A percentile compares a stretch with the other conserved stretches of the same genome.
These are phyloP conservation scores for Lipomyces starkeyi DNA, from an alignment of 805 yeast genomes.

Conservation along the genomic window DNA sequence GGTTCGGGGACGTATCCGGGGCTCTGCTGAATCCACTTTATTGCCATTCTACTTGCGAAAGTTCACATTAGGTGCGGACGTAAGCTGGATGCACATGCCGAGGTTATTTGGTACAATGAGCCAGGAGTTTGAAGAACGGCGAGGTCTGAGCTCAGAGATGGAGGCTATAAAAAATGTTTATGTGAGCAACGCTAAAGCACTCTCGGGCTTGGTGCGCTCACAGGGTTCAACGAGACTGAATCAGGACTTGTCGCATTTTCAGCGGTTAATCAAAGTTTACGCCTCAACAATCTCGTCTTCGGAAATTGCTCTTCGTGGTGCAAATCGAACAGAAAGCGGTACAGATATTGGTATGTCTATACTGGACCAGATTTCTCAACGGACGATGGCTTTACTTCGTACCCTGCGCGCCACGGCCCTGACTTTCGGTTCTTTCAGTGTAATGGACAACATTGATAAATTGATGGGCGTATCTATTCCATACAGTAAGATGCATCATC, in stretches of 20 bases:
- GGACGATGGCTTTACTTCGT: slow-evolving; percentile 63
- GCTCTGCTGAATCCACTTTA: slow-evolving; percentile 10
- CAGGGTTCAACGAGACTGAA: slow-evolving; percentile 8
- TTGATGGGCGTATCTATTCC: slow-evolving; percentile 2
- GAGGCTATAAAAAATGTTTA: slow-evolving; percentile 1
- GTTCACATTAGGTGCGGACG: slow-evolving; percentile 8
- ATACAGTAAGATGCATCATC: slow-evolving; percentile 6
- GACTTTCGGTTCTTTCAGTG: slow-evolving; percentile 41
- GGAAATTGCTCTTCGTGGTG: slow-evolving; percentile 38
- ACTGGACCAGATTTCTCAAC: slow-evolving; percentile 65
- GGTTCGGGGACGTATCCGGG: slow-evolving; percentile 12
- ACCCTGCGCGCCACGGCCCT: slow-evolving; percentile 51
- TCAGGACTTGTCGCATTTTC: slow-evolving; percentile 6
- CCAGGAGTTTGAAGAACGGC: slow-evolving; percentile 11
- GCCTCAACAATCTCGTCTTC: slow-evolving; percentile 28
- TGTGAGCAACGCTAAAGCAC: slow-evolving; percentile 10
- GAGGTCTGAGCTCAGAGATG: slow-evolving; percentile 1
- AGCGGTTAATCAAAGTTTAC: slow-evolving; percentile 16
- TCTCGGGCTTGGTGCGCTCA: slow-evolving; percentile 14
- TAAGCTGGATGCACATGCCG: slow-evolving; percentile 7
- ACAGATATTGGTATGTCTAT: slow-evolving; percentile 50
- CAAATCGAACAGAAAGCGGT: slow-evolving; percentile 16
- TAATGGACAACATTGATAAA: slow-evolving; percentile 9
- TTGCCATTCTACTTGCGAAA: slow-evolving; percentile 11
- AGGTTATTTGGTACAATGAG: slow-evolving; percentile 11